phyloP scores from a whole-genome alignment of 805 yeast species.

The Kazachstania kunashirensis region DNA sequence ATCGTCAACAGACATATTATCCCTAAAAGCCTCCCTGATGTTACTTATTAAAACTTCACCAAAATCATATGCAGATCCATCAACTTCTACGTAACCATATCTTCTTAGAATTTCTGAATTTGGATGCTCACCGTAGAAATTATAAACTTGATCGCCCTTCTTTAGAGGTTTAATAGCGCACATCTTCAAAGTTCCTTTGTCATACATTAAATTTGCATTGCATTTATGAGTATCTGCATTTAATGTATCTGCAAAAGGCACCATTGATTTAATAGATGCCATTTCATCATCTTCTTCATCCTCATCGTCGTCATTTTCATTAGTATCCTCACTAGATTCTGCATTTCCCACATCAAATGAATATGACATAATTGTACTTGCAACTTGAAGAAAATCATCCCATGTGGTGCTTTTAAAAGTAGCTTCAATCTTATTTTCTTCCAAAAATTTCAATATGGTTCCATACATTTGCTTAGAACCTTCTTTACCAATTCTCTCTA shows the following conservation, averaged over 20 bases:
- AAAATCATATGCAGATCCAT: constrained; percentile 66
- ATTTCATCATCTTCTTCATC: constrained; percentile 32
- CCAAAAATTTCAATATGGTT: constrained; percentile 21
- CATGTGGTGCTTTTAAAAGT: constrained; percentile 34
- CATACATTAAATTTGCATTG: constrained; percentile 62
- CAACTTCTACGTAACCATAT: constrained; percentile 79
- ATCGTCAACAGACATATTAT: constrained; percentile 15
- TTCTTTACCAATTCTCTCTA: constrained; percentile 60
- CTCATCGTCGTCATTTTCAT: constrained; percentile 29
- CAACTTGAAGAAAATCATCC: constrained; percentile 60
- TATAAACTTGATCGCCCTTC: constrained; percentile 67
- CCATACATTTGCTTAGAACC: constrained; percentile 54
- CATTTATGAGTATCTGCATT: constrained; percentile 73
- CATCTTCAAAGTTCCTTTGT: constrained; percentile 51
- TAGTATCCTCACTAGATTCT: constrained; percentile 28
- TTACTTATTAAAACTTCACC: constrained; percentile 55
- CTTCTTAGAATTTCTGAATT: constrained; percentile 83
- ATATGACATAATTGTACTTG: constrained; percentile 77
- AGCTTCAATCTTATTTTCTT: constrained; percentile 18
- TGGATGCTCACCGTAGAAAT: constrained; percentile 85
- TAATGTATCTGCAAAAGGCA: constrained; percentile 84
- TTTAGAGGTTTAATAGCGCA: constrained; percentile 50
- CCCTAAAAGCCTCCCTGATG: constrained; percentile 27
- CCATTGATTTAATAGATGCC: constrained; percentile 63
- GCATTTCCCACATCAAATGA: constrained; percentile 69